These are phyloP conservation scores for Phialophora chinensis DNA, from an alignment of 2,329 filamentous ascomycete genomes.

Conservation along the genomic window DNA sequence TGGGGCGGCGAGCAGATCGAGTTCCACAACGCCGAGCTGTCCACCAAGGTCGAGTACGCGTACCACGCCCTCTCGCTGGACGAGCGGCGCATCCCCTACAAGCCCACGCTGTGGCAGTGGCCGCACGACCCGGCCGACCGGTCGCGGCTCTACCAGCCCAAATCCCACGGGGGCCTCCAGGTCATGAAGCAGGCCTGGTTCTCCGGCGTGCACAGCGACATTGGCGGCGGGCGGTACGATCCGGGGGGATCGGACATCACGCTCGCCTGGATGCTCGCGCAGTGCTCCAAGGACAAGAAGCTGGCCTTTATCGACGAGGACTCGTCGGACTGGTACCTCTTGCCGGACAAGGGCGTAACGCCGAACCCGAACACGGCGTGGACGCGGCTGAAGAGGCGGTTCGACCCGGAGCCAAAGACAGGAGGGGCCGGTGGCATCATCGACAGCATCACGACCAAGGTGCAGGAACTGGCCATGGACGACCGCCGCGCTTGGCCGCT, in stretches of 20 bases:
- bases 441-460: background rate
- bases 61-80: constrained; percentile 50
- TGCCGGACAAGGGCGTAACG: constrained; percentile 18
- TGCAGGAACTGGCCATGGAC: constrained; percentile 9
- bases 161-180: constrained; percentile 31
- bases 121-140: constrained; percentile 44
- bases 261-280: constrained; percentile 64
- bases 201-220: constrained; percentile 53
- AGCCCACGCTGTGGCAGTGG: constrained; percentile 60
- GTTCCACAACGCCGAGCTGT: constrained; percentile 41
- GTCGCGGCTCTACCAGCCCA: constrained; percentile 47
- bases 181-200: constrained; percentile 57
- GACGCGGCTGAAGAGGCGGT: constrained; percentile 7
- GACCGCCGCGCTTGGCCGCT: constrained; percentile 24
- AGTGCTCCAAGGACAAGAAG: constrained; percentile 41
- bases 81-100: constrained; percentile 53
- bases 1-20: constrained; percentile 40
- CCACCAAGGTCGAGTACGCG: constrained; percentile 45
- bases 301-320: constrained; percentile 32
- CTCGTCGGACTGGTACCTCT: constrained; percentile 26
- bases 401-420: constrained; percentile 14
- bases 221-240: constrained; percentile 53
- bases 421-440: background rate
- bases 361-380: constrained; percentile 25
- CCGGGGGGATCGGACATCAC: constrained; percentile 56